A percentile compares a stretch with the other conserved stretches of the same genome.
Evolutionary conservation across 78 protist species (phyloP).

Genomic region (Anaeramoeba ignava): DNA sequence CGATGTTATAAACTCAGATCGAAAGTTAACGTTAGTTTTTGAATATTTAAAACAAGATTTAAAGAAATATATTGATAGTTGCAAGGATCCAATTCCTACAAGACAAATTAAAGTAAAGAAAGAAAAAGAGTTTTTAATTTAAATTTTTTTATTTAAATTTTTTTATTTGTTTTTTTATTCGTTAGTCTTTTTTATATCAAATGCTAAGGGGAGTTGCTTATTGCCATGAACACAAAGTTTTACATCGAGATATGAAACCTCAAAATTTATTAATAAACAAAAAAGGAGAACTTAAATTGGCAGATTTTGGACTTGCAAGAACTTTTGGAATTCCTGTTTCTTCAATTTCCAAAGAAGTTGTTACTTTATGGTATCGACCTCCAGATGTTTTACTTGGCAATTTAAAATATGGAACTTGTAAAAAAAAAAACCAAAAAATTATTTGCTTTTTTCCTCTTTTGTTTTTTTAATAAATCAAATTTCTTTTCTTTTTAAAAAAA

Average conservation of each 20-base stretch:
- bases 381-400: background rate
- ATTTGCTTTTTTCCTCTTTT: too few species aligned
- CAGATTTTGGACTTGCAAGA: background rate
- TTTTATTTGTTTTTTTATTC: background rate
- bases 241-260: conserved; percentile 98
- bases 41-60: conserved; percentile 69
- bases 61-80: background rate
- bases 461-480: too few species aligned
- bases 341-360: background rate
- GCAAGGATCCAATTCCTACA: background rate
- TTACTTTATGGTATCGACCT: background rate
- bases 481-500: too few species aligned
- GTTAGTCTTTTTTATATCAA: conserved; percentile 64
- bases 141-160: background rate
- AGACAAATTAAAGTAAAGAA: background rate
- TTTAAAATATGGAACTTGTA: background rate
- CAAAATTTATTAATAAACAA: conserved; percentile 51
- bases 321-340: background rate
- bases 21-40: conserved; percentile 89
- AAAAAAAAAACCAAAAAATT: too few species aligned
- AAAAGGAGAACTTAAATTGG: background rate
- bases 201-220: conserved; percentile 84
- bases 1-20: conserved; percentile 70
- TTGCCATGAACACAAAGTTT: conserved; percentile 84
- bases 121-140: background rate